These are phyloP conservation scores for Exophiala spinifera DNA, from an alignment of 2,329 filamentous ascomycete species.

Conservation along the genomic window DNA sequence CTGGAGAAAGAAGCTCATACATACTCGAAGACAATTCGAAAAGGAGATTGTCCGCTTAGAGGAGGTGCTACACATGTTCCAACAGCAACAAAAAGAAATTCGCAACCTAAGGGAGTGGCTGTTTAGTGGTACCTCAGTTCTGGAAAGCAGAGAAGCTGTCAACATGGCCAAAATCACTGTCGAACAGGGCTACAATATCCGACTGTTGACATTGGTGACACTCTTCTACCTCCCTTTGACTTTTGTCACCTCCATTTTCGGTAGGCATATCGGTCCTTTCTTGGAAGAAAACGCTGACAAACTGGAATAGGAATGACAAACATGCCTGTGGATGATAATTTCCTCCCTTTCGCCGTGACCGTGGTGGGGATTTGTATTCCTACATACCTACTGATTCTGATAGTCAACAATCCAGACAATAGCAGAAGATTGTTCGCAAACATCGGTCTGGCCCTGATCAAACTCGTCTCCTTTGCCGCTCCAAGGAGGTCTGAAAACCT, in stretches of 20 bases:
- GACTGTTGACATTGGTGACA: constrained; percentile 40
- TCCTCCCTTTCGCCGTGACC: constrained; percentile 42
- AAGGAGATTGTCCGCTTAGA: constrained; percentile 47
- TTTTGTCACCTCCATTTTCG: constrained; percentile 32
- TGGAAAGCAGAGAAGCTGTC: constrained; percentile 59
- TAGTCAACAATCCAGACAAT: constrained; percentile 35
- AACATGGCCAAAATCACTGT: constrained; percentile 52
- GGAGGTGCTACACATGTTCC: constrained; percentile 59
- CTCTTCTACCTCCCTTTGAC: constrained; percentile 42
- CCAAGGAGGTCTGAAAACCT: constrained; percentile 20
- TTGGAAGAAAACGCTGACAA: background rate
- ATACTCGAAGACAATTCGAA: constrained; percentile 29
- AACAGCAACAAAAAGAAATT: constrained; percentile 51
- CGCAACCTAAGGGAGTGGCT: constrained; percentile 55
- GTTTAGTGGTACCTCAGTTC: constrained; percentile 59
- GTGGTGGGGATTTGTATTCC: constrained; percentile 43
- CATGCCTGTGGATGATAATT: constrained; percentile 38
- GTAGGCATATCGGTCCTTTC: constrained; percentile 2
- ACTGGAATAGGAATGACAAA: constrained; percentile 30
- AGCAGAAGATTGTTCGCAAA: constrained; percentile 4
- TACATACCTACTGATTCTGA: constrained; percentile 47
- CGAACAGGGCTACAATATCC: constrained; percentile 52
- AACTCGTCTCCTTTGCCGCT: constrained; percentile 11
- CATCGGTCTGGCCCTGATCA: constrained; percentile 13
- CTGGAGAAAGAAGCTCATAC: constrained; percentile 29